Evolutionary conservation across 164 flowering plant species (phyloP), one percentile per base, ranked within the genome.

Genomic region (Chimonanthus salicifolius): DNA sequence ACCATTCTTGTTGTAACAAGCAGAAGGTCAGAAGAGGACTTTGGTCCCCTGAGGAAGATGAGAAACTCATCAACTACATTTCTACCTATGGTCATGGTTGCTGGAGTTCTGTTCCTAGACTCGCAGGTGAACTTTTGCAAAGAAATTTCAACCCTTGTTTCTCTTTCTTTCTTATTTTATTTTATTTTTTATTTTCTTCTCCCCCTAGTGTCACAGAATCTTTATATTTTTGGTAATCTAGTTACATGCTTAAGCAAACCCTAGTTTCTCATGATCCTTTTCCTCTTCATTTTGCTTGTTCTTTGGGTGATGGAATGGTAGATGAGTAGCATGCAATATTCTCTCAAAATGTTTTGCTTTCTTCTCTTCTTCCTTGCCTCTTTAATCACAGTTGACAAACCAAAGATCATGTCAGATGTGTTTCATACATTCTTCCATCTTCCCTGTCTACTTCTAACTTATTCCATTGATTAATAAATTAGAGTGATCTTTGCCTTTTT

Each of bases 21-120:
- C 91, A 88, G 83, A 90, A 90, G 83, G 94, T 91, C 21, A 88
- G 86, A 80, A 88, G 94, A 63, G 97, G 97, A 20, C 84, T 92
- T 0, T 92, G 97, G 97, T 92, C 97, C 21, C 97, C 95, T 10
- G 95, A 92, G 66, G 97, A 92, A 86, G 98, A 92, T 80, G 93
- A 92, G 78, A 92, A 89, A 64, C 97, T 93, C 76, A 76, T 93
- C 78, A 90, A 85, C 83, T 85, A 88, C 86, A 85, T 93, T 68
- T 64, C 92, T 21, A 88, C 90, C 68, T 80, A 86, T 79, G 98
- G 94, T 71, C 97, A 89, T 84, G 94, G 91, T 18, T 93, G 89
- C 77, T 93, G 98, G 96, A 92, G 94, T 76, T 86, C 93, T 8
- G 93, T 91, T 69, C 94, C 98, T 4, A 86, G 79, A 78, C 91